Percentiles rank a stretch among this genome's conserved stretches.
These are phyloP conservation scores for Mycena crocata DNA, from an alignment of 768 basidiomycete genomes.

Conservation along the genomic window DNA sequence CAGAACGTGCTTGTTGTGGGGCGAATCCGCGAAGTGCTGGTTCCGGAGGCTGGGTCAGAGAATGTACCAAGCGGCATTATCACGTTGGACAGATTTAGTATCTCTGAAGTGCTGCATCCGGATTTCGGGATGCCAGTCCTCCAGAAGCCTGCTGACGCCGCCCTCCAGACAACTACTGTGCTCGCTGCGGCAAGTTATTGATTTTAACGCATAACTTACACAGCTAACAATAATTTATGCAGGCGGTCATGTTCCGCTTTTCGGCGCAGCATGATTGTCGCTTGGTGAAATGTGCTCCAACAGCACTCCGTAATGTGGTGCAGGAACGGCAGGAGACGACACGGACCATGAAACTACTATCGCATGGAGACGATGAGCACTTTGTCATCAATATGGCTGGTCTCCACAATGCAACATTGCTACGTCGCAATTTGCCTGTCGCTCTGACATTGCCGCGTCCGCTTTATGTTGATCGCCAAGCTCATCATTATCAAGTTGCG, in stretches of 20 bases:
- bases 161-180: background rate
- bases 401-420: conserved; percentile 1
- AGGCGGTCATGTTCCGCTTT: conserved; percentile 13
- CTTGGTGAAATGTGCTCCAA: conserved; percentile 8
- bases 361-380: conserved; percentile 25
- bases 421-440: background rate
- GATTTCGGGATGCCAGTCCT: conserved; percentile 7
- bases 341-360: background rate
- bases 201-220: background rate
- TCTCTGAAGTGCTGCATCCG: background rate
- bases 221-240: background rate
- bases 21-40: background rate
- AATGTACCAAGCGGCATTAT: background rate
- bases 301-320: background rate
- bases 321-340: conserved; percentile 32
- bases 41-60: background rate
- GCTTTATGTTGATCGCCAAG: background rate
- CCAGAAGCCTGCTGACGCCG: background rate
- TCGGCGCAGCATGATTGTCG: conserved; percentile 36
- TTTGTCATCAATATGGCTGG: conserved; percentile 33
- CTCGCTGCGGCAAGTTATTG: background rate
- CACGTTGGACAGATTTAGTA: background rate
- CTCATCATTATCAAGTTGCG: background rate
- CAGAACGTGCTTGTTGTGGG: background rate
- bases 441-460: conserved; percentile 1